phyloP scores from a whole-genome alignment of 2,329 filamentous ascomycete genomes.

The Penicillium olsonii region DNA sequence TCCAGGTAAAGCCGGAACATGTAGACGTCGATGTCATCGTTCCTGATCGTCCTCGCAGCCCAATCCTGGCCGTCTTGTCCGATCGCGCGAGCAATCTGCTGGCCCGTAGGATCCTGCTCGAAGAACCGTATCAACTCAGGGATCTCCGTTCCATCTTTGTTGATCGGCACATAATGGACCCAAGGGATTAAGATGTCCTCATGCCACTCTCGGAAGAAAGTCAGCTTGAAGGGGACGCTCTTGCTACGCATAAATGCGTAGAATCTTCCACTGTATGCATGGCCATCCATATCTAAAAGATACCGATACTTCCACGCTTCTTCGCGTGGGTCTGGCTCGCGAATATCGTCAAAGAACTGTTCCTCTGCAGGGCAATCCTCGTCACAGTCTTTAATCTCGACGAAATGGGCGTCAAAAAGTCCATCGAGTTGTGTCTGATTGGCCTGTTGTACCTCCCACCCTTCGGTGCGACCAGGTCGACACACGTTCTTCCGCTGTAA shows the following conservation, averaged over 20 bases:
- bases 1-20: conserved; percentile 62
- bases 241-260: conserved; percentile 53
- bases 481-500: conserved; percentile 55
- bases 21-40: conserved; percentile 58
- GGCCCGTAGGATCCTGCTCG: conserved; percentile 49
- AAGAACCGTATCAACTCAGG: conserved; percentile 55
- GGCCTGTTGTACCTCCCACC: conserved; percentile 1
- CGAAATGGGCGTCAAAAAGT: conserved; percentile 80
- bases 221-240: conserved; percentile 54
- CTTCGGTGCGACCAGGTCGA: background rate
- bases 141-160: conserved; percentile 52
- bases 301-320: conserved; percentile 69
- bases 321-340: conserved; percentile 66
- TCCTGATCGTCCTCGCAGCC: conserved; percentile 56
- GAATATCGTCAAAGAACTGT: conserved; percentile 70
- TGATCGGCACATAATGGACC: conserved; percentile 60
- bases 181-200: conserved; percentile 58
- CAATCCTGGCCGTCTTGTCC: conserved; percentile 58
- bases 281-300: conserved; percentile 57
- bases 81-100: conserved; percentile 51
- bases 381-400: conserved; percentile 82
- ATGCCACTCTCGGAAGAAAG: conserved; percentile 59
- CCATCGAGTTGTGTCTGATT: conserved; percentile 60
- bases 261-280: conserved; percentile 57
- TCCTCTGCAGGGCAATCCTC: conserved; percentile 78